Base-by-base conservation (phyloP, 2,329 filamentous ascomycete genomes). In the Scedosporium boydii region DNA sequence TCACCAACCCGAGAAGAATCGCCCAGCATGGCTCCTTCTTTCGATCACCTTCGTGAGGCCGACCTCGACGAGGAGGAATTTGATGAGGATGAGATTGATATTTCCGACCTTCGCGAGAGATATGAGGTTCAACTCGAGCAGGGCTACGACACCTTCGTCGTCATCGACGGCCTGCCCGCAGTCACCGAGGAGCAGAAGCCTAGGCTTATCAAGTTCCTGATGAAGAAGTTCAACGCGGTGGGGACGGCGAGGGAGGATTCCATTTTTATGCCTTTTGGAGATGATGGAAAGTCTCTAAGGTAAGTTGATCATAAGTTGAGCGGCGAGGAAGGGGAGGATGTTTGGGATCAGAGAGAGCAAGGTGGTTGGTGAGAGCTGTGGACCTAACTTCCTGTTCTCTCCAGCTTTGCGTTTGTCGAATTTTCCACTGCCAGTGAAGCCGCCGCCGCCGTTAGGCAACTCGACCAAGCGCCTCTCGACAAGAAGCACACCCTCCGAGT, bases 81-180 rank as follows among this genome's bases (percentile, higher is more conserved):
- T 74, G 93, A 96, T 74, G 89, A 95, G 78, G 89, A 93, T 73
- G 92, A 97, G 75, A 89, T 98, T 76, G 93, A 98, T 75, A 91
- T 96, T 75, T 93, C 91, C 69, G 93, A 99, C 78, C 84, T 99
- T 69, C 86, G 88, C 75, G 93, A 96, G 76, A 91, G 96, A 77
- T 97, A 93, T 75, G 92, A 98, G 78, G 93, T 98, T 66, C 91
- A 93, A 74, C 83, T 98, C 67, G 95, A 99, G 76, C 91, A 96
- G 76, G 95, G 95, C 64, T 89, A 97, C 70, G 95, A 99, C 75
- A 89, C 92, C 67, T 99, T 99, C 72, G 90, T 99, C 67, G 93
- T 98, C 66, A 85, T 98, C 73, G 95, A 99, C 76, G 95, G 95
- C 68, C 86, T 99, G 53, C 95, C 95, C 67, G 80, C 89, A 67